Conservation (phyloP, 768 basidiomycete genomes). For the Leccinum ochraceum region DNA sequence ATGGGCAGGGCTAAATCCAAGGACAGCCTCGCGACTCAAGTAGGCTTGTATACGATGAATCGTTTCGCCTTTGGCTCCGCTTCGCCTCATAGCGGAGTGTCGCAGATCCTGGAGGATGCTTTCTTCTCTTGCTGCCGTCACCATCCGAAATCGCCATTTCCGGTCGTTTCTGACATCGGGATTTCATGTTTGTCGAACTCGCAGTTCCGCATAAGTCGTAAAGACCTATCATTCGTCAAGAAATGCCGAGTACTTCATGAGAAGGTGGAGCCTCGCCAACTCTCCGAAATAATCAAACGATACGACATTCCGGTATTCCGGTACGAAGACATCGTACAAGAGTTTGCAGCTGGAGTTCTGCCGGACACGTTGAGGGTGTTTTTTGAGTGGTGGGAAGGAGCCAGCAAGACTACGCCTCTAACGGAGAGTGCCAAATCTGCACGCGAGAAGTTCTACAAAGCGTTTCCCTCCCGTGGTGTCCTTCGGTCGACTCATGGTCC, state of each 20-base stretch:
- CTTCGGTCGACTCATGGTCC: slow-evolving; percentile 2
- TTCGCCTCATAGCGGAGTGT: slow-evolving; percentile 31
- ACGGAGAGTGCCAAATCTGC: background rate
- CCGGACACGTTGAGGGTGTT: slow-evolving; percentile 9
- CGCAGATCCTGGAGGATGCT: slow-evolving; percentile 13
- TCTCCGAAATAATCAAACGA: slow-evolving; percentile 5
- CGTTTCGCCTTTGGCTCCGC: slow-evolving; percentile 69
- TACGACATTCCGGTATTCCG: slow-evolving; percentile 9
- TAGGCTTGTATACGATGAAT: slow-evolving; percentile 68
- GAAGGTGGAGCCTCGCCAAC: background rate
- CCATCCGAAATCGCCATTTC: slow-evolving; percentile 6
- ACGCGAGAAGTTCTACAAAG: slow-evolving; percentile 1
- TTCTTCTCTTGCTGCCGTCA: slow-evolving; percentile 13
- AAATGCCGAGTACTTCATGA: slow-evolving; percentile 7
- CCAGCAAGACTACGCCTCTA: background rate
- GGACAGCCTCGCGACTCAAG: slow-evolving; percentile 1
- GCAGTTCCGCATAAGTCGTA: slow-evolving; percentile 8
- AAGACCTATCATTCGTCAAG: slow-evolving; percentile 10
- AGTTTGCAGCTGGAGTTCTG: slow-evolving; percentile 13
- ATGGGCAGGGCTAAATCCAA: slow-evolving; percentile 33
- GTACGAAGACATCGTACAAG: slow-evolving; percentile 9
- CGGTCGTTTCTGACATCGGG: slow-evolving; percentile 14
- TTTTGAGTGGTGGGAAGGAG: slow-evolving; percentile 14
- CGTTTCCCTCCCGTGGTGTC: slow-evolving; percentile 49
- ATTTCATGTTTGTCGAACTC: slow-evolving; percentile 2